phyloP scores from a whole-genome alignment of 495 filamentous ascomycete species.

The Aspergillus bridgeri region DNA sequence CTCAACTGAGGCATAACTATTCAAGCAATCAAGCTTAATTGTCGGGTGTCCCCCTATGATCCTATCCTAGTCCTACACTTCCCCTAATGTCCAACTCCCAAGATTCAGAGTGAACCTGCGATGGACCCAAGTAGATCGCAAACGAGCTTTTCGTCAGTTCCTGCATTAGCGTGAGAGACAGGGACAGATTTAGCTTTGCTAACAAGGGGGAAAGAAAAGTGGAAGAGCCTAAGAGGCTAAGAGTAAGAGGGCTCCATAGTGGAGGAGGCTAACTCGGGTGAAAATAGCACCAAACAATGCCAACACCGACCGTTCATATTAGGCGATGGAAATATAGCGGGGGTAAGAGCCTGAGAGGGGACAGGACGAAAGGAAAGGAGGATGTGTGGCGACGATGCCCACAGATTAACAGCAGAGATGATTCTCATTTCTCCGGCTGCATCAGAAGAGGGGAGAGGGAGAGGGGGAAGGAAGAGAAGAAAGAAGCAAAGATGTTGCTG shows the following conservation, averaged over 20 bases:
- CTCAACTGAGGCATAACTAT: no score
- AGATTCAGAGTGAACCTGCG: constrained; percentile 16
- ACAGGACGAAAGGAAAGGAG: background rate
- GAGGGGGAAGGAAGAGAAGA: no score
- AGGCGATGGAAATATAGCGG: background rate
- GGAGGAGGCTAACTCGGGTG: background rate
- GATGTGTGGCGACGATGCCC: background rate
- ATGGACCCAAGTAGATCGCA: constrained; percentile 8
- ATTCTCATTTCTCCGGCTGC: background rate
- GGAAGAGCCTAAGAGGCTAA: background rate
- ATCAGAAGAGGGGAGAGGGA: background rate
- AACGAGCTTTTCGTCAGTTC: constrained; percentile 31
- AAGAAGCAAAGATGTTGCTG: background rate
- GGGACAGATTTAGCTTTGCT: constrained; percentile 18
- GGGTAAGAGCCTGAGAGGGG: background rate
- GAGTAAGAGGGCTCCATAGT: background rate
- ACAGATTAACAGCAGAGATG: background rate
- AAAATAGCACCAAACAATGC: constrained; percentile 3
- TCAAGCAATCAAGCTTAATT: constrained; percentile 10
- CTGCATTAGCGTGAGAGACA: constrained; percentile 40
- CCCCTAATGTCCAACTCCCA: constrained; percentile 7
- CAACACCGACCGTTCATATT: constrained; percentile 3
- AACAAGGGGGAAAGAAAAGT: background rate
- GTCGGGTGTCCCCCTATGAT: background rate
- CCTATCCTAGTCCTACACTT: constrained; percentile 1